Evolutionary conservation across 805 yeast species (phyloP), one percentile per base, ranked within the genome.

Genomic region (Cyberlindnera sargentensis): DNA sequence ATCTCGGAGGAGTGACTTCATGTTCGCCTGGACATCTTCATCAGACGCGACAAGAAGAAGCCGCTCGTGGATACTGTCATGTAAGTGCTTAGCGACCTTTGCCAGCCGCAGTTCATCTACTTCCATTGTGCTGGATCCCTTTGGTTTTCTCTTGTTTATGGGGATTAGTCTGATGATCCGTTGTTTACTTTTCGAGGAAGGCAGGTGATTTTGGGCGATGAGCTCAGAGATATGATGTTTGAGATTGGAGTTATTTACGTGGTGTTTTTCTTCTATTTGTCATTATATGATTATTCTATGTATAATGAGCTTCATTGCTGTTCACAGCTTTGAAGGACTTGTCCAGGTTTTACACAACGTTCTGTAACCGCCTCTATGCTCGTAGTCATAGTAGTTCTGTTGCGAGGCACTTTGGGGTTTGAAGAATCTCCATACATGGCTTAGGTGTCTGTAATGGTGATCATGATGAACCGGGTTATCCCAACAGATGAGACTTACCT

Each of bases 381-480:
- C n/a, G 43, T 40, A 48, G 42, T 50, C 48, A 40, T 50, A 46
- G 8, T 37, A 8, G 8, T 49, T 50, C 20, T 15, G 20, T 15
- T 15, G 20, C n/a, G 47, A 26, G 31, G 47, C 37, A 6, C 27
- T 32, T 8, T 10, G 8, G 5, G 29, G 27, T 39, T 50, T 50
- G 28, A 36, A 37, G 33, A 38, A 48, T 6, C 39, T 26, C 50
- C 47, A 45, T 3, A 44, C 37, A 5, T 31, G 25, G 7, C n/a
- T 4, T 23, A 36, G 29, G 26, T 47, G 51, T 23, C 30, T 34
- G 39, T 48, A 36, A 39, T 44, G 49, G 41, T 43, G 41, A 37
- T 47, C 51, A 46, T 49, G 49, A 25, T 46, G 47, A 5, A 49
- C 37, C 8, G 57, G 58, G 37, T 53, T 51, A 34, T 50, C 59